Conservation (phyloP, 257 asterid species). For the Rubia yunnanensis region DNA sequence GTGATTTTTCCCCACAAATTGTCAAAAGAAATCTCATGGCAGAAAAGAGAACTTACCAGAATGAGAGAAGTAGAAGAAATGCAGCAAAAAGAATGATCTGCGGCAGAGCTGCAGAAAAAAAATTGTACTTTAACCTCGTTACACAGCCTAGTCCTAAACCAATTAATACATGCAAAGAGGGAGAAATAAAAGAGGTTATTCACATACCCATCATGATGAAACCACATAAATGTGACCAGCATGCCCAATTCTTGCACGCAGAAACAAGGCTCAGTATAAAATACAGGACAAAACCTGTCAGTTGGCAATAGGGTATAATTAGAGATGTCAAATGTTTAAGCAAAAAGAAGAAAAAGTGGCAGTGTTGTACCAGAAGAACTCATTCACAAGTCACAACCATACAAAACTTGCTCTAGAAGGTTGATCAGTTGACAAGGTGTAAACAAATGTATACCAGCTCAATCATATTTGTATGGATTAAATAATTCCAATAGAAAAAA, state of each 20-base stretch:
- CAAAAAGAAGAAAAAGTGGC: not conserved
- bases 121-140: constrained; percentile 9
- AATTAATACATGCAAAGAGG: constrained; percentile 1
- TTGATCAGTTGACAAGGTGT: not conserved
- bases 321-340: not conserved
- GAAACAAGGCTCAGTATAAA: constrained; percentile 68
- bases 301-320: constrained; percentile 14
- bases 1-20: not conserved
- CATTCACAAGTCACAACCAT: not conserved
- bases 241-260: constrained; percentile 83
- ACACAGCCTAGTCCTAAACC: constrained; percentile 11
- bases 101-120: constrained; percentile 68
- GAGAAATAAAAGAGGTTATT: not conserved
- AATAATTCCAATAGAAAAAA: not conserved
- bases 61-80: constrained; percentile 82
- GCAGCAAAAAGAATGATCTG: constrained; percentile 70
- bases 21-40: constrained; percentile 3
- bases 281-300: constrained; percentile 79
- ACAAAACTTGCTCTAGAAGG: not conserved
- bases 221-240: constrained; percentile 87
- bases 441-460: not conserved
- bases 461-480: not conserved
- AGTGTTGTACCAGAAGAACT: not conserved
- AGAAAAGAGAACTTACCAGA: constrained; percentile 48
- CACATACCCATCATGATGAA: constrained; percentile 80